Conservation (phyloP, 345 rosid species). For the Salix koriyanagi region DNA sequence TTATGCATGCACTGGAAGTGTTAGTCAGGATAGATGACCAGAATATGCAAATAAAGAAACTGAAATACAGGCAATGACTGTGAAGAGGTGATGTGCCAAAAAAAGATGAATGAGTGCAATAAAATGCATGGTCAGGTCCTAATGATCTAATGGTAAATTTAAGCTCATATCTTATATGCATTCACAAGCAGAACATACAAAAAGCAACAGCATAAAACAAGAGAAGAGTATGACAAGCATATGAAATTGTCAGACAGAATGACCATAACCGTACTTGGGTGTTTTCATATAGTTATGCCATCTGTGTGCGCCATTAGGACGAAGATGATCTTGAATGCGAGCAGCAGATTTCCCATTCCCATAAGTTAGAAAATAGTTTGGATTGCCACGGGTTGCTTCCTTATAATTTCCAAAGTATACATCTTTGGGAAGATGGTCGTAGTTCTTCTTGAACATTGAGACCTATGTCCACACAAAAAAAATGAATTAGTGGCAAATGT, state of each 20-base stretch:
- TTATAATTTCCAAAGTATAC: conserved; percentile 80
- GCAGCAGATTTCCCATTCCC: conserved; percentile 99
- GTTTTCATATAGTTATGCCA: conserved; percentile 90
- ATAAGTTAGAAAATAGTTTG: conserved; percentile 85
- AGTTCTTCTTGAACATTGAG: conserved; percentile 92
- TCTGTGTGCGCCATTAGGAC: conserved; percentile 97
- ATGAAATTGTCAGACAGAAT: conserved; percentile 2
- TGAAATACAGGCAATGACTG: not conserved
- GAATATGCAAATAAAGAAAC: not conserved
- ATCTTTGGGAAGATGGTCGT: conserved; percentile 84
- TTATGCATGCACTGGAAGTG: not conserved
- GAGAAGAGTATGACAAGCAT: not conserved
- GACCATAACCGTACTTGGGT: conserved; percentile 52
- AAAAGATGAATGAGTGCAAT: not conserved
- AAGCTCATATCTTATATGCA: not conserved
- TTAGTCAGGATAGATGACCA: not conserved
- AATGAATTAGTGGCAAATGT: not conserved
- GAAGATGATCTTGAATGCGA: conserved; percentile 83
- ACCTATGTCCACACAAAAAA: conserved; percentile 41
- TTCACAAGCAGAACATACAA: not conserved
- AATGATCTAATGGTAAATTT: not conserved
- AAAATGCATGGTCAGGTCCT: not conserved
- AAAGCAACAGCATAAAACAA: not conserved
- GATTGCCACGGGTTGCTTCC: conserved; percentile 84
- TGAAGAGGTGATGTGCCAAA: not conserved